phyloP scores from a whole-genome alignment of 495 filamentous ascomycete species.

The Thermothielavioides terrestris region DNA sequence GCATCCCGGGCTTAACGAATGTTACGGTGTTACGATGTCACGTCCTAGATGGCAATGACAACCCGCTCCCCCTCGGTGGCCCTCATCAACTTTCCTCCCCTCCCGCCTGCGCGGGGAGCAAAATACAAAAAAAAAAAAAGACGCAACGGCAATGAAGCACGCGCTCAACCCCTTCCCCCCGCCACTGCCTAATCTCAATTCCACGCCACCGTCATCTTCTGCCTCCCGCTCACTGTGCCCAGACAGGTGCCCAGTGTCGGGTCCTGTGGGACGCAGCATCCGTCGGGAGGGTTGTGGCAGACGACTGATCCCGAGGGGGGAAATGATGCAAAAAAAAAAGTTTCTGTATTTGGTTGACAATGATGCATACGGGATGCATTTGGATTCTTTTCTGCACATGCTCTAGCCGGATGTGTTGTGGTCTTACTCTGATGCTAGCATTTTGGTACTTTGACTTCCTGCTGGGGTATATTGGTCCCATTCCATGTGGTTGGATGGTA shows the following conservation, averaged over 20 bases:
- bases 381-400: not conserved
- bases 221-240: not conserved
- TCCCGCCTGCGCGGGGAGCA: slow-evolving; percentile 3
- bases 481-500: too few relatives aligned
- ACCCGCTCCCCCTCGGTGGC: slow-evolving; percentile 15
- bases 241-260: too few relatives aligned
- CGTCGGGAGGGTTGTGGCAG: not conserved
- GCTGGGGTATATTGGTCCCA: too few relatives aligned
- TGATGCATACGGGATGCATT: not conserved
- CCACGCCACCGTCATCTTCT: not conserved
- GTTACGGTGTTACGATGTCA: slow-evolving; percentile 35
- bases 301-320: not conserved
- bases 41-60: slow-evolving; percentile 32
- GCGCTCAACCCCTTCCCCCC: too few relatives aligned
- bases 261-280: not conserved
- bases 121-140: slow-evolving; percentile 12
- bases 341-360: slow-evolving; percentile 2
- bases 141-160: slow-evolving; percentile 14
- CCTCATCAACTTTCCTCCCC: slow-evolving; percentile 3
- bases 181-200: slow-evolving; percentile 1
- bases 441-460: not conserved
- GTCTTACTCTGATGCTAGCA: not conserved
- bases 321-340: slow-evolving; percentile 1
- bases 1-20: slow-evolving; percentile 20
- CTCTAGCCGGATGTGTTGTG: not conserved